Evolutionary conservation across 2,329 filamentous ascomycete genomes (phyloP), one percentile per base, ranked within the genome.

Genomic region (Cryphonectria radicalis): DNA sequence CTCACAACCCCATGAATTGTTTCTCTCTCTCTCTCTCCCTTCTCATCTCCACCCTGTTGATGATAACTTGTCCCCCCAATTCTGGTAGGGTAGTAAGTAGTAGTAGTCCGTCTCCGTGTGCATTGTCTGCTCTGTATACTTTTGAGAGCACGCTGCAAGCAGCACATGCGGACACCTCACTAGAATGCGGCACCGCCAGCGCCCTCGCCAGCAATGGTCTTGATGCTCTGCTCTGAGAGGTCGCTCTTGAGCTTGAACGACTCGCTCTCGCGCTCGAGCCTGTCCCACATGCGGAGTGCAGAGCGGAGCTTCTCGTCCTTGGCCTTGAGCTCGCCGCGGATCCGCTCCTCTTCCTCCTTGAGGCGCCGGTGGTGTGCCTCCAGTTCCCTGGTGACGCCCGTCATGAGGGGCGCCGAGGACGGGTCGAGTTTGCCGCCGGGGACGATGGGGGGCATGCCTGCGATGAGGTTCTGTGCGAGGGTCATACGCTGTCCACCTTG

Each of bases 271-370:
- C 87, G 82, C 76, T 88, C 85, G 62, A 87, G 81, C 75, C 82
- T 83, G 68, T 89, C 84, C 86, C 87, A 90, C 40, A 81, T 75
- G 62, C 84, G 82, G 53, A 90, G 79, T 69, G 82, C 86, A 78
- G 84, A 85, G 42, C 87, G 82, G 55, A 89, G 55, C 73, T 84
- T 84, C 59, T 89, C 88, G 75, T 89, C 84, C 76, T 87, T 88
- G 35, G 75, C 76, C 28, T 84, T 82, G 42, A 88, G 78, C 68
- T 90, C 88, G 59, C 86, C 83, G 1, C 88, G 83, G 50, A 89
- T 75, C 73, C 84, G 85, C 77, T 89, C 88, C 76, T 89, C 88
- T 63, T 90, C 88, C 55, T 89, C 87, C 71, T 82, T 83, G 14
- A 89, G 81, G 71, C 86, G 86, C 46, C 82, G 81, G 74, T 84